Evolutionary conservation across 2,329 filamentous ascomycete genomes (phyloP), one percentile per base, ranked within the genome.

Genomic region (Dactylonectria macrodidyma): DNA sequence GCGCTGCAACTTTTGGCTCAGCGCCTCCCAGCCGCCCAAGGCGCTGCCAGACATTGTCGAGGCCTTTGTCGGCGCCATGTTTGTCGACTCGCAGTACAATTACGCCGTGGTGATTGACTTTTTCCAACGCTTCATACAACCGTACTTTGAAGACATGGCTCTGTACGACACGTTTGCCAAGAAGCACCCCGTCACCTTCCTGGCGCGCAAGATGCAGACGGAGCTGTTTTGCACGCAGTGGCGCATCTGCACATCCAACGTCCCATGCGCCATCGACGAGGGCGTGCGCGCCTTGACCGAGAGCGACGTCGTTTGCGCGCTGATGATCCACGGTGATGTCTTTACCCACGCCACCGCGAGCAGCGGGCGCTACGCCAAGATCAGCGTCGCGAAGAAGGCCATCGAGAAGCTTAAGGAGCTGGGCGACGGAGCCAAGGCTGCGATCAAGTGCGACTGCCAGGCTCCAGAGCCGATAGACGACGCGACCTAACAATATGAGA

Each of bases 91-190:
- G 0, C 85, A 87, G 52, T 98, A 95, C 81, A 84, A 96, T 76
- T 98, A 92, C 79, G 79, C 79, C 12, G 85, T 90, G 19, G 92
- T 98, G 1, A 89, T 92, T 69, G 78, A 78, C 0, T 98, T 99
- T 82, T 98, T 97, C 80, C 81, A 89, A n/a, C 78, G 75, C 14
- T 90, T 95, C 70, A 88, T 98, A 62, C 86, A 87, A 64, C 91
- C 90, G 3, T 97, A 91, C 82, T 98, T 98, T 78, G 85, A 88
- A 59, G 92, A 98, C 79, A 97, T 98, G 91, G 84, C 86, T 3
- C 87, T 96, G 46, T 98, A 97, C 79, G 95, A 98, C 79, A 89
- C 89, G 0, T 98, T 93, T 78, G 95, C 94, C 2, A 94, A 92
- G 75, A 93, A 93, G 38, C 95, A 98, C 73, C 95, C 95, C 0